Evolutionary conservation across 208 protist genomes (phyloP).

Genomic region (Lotmaria passim): DNA sequence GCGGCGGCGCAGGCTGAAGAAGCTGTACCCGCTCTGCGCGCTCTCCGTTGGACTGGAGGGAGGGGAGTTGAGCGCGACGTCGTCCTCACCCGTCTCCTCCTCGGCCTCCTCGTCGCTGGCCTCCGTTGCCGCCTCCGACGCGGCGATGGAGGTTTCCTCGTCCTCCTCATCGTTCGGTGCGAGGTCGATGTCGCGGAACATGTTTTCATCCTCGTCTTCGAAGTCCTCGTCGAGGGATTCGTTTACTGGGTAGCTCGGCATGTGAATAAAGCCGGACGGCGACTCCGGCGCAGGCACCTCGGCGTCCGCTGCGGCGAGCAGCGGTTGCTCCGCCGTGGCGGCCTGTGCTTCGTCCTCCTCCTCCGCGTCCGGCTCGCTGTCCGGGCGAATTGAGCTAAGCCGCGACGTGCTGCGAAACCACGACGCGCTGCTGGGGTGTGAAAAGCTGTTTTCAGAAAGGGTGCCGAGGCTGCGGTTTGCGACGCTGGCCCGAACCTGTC

Average conservation of each 20-base stretch:
- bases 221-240: slow-evolving; percentile 43
- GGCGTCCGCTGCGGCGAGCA: slow-evolving; percentile 9
- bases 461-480: slow-evolving; percentile 20
- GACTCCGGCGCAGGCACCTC: slow-evolving; percentile 32
- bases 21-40: slow-evolving; percentile 29
- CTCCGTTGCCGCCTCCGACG: slow-evolving; percentile 19
- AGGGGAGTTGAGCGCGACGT: slow-evolving; percentile 35
- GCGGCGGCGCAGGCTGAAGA: slow-evolving; percentile 21
- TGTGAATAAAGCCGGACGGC: slow-evolving; percentile 36
- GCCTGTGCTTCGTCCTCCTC: slow-evolving; percentile 2
- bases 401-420: slow-evolving; percentile 21
- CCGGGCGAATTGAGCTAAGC: slow-evolving; percentile 8
- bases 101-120: slow-evolving; percentile 23
- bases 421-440: slow-evolving; percentile 24
- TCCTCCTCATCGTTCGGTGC: slow-evolving; percentile 40
- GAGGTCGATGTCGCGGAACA: slow-evolving; percentile 48
- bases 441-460: slow-evolving; percentile 30
- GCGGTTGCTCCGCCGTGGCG: slow-evolving; percentile 15
- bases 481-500: slow-evolving; percentile 7
- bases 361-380: slow-evolving; percentile 25
- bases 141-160: slow-evolving; percentile 23
- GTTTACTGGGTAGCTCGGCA: slow-evolving; percentile 38
- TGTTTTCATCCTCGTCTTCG: slow-evolving; percentile 48
- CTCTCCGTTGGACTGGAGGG: slow-evolving; percentile 26
- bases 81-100: slow-evolving; percentile 25